A percentile compares a stretch with the other conserved stretches of the same genome.
Conservation (phyloP, 345 rosid species). For the Abelmoschus esculentus region DNA sequence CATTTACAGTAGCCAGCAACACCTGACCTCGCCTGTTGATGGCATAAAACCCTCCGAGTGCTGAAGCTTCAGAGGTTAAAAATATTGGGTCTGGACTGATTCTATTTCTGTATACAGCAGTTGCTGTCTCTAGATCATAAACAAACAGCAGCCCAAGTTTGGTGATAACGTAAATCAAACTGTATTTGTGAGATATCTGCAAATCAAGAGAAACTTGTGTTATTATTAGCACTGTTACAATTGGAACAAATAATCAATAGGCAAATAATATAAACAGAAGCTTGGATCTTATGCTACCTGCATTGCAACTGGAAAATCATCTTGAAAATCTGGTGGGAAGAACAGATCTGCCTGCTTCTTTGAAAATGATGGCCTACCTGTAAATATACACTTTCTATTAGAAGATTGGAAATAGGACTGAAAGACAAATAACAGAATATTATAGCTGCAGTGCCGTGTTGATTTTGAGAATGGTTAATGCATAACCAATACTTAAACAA, state of each 20-base stretch:
- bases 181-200: constrained; percentile 94
- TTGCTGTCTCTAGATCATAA: constrained; percentile 94
- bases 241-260: background rate
- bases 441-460: background rate
- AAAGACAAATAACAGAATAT: background rate
- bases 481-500: background rate
- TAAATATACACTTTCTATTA: constrained; percentile 9
- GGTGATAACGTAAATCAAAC: constrained; percentile 87
- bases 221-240: background rate
- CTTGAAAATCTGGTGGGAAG: constrained; percentile 97
- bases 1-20: constrained; percentile 85
- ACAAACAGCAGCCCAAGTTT: constrained; percentile 96
- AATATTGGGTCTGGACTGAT: constrained; percentile 99
- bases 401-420: background rate
- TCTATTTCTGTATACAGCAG: constrained; percentile 94
- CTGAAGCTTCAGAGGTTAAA: constrained; percentile 87
- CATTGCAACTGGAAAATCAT: constrained; percentile 99
- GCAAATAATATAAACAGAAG: constrained; percentile 1
- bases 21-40: constrained; percentile 90
- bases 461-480: background rate
- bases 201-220: constrained; percentile 16
- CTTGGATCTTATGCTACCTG: constrained; percentile 48
- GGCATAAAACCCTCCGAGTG: constrained; percentile 91
- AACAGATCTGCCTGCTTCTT: constrained; percentile 98
- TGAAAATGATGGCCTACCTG: constrained; percentile 91